Conservation (phyloP, 1,284 basidiomycete species). For the Agroathelia rolfsii region DNA sequence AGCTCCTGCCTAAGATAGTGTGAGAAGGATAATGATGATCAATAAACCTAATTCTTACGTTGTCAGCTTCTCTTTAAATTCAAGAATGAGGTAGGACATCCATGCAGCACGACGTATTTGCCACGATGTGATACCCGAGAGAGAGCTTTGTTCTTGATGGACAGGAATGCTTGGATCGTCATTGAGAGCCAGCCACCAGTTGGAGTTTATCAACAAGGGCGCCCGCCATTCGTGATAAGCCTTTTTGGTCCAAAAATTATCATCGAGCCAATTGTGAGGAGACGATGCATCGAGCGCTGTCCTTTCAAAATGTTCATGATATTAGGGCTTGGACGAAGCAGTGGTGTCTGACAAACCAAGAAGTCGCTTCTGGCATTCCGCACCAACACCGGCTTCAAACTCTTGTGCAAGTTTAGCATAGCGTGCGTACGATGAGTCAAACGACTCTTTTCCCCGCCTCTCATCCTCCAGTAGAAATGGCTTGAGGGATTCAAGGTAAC, state of each 20-base stretch:
- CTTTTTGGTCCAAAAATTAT: constrained; percentile 88
- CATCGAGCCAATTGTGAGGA: constrained; percentile 91
- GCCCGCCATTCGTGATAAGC: constrained; percentile 88
- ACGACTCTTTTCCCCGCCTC: constrained; percentile 41
- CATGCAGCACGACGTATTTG: constrained; percentile 84
- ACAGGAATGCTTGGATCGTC: constrained; percentile 49
- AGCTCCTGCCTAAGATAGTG: constrained; percentile 36
- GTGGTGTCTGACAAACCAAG: constrained; percentile 44
- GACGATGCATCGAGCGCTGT: constrained; percentile 79
- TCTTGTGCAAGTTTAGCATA: constrained; percentile 61
- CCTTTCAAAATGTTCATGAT: constrained; percentile 4
- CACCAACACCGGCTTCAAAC: constrained; percentile 69
- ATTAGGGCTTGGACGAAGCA: constrained; percentile 6
- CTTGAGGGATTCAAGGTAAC: constrained; percentile 72
- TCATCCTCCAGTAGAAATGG: constrained; percentile 78
- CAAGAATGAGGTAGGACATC: constrained; percentile 67
- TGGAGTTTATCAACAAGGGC: constrained; percentile 85
- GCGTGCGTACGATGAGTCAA: constrained; percentile 47
- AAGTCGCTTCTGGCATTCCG: constrained; percentile 70
- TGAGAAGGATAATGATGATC: constrained; percentile 3
- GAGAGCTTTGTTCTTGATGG: constrained; percentile 24
- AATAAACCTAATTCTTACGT: constrained; percentile 31
- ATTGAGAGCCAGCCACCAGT: constrained; percentile 93
- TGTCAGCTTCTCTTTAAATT: constrained; percentile 69
- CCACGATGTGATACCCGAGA: constrained; percentile 60